Evolutionary conservation across 441 rosid genomes (phyloP).

Genomic region (Adansonia gregorii): DNA sequence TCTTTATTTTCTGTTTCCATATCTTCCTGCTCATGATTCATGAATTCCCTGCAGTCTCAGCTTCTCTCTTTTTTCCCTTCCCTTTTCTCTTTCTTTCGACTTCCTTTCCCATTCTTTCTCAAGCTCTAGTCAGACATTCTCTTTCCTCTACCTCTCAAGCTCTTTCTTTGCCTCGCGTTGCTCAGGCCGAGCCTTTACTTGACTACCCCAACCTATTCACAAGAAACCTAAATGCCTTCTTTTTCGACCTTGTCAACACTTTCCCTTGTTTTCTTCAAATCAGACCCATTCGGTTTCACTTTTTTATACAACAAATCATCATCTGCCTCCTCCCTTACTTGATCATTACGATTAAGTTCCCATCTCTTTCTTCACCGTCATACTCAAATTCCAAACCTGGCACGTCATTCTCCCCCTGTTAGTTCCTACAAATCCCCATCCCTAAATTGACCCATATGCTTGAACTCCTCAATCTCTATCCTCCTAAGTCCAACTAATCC

Average conservation of each 20-base stretch:
- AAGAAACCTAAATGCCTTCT: conserved; percentile 61
- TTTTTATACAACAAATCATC: conserved; percentile 52
- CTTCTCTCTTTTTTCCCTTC: conserved; percentile 55
- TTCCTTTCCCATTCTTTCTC: conserved; percentile 57
- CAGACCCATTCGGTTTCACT: conserved; percentile 44
- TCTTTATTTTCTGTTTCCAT: conserved; percentile 69
- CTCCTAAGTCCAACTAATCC: conserved; percentile 45
- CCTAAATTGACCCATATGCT: conserved; percentile 54
- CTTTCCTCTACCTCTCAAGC: conserved; percentile 59
- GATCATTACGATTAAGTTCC: conserved; percentile 54
- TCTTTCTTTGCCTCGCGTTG: conserved; percentile 62
- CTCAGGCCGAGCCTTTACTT: conserved; percentile 62
- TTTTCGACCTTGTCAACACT: conserved; percentile 54
- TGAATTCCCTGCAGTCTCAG: conserved; percentile 48
- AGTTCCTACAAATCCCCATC: conserved; percentile 56
- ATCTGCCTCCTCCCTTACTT: conserved; percentile 53
- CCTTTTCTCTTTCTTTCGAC: conserved; percentile 63
- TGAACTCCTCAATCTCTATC: conserved; percentile 54
- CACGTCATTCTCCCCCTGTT: conserved; percentile 57
- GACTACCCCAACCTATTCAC: conserved; percentile 60
- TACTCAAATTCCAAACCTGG: conserved; percentile 62
- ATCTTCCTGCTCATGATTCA: conserved; percentile 47
- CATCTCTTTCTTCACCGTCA: conserved; percentile 64
- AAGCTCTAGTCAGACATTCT: conserved; percentile 44
- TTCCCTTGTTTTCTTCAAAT: conserved; percentile 55